Percentiles rank a stretch among this genome's conserved stretches.
phyloP scores from a whole-genome alignment of 2,329 filamentous ascomycete species.

The Claviceps paspali region DNA sequence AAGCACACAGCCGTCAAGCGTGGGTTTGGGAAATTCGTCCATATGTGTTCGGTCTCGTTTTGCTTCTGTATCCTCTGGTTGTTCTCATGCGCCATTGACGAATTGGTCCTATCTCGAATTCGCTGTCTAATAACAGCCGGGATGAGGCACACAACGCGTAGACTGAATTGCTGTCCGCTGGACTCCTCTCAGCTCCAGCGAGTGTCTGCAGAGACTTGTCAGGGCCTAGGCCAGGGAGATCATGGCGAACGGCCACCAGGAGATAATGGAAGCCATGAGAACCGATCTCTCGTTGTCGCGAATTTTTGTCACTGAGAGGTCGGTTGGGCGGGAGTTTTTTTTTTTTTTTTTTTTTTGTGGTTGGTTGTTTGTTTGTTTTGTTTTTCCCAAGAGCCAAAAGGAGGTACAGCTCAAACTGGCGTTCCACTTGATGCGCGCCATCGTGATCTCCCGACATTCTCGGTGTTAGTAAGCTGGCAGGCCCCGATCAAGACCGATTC shows the following conservation, averaged over 20 bases:
- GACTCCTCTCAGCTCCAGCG: too few species aligned
- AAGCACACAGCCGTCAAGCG: neutral
- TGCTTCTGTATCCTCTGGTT: neutral
- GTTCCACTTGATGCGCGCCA: conserved; percentile 4
- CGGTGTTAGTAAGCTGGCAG: neutral
- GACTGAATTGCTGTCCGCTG: neutral
- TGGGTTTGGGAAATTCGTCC: neutral
- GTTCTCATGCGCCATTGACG: neutral
- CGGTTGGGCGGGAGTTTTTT: too few species aligned
- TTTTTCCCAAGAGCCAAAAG: neutral
- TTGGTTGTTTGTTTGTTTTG: neutral
- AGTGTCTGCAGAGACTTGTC: neutral
- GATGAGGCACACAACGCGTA: neutral
- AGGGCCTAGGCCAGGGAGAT: neutral
- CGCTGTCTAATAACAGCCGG: conserved; percentile 3
- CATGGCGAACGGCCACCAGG: neutral
- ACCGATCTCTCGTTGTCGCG: neutral
- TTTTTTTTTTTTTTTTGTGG: too few species aligned
- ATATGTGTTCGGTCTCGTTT: neutral
- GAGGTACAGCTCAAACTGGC: neutral
- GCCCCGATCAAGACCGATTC: neutral
- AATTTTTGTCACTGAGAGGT: neutral
- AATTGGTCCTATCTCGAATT: neutral
- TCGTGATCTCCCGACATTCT: conserved; percentile 2
- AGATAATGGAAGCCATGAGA: neutral